Base-by-base conservation (phyloP, 768 basidiomycete genomes). In the Mycena vulgaris region DNA sequence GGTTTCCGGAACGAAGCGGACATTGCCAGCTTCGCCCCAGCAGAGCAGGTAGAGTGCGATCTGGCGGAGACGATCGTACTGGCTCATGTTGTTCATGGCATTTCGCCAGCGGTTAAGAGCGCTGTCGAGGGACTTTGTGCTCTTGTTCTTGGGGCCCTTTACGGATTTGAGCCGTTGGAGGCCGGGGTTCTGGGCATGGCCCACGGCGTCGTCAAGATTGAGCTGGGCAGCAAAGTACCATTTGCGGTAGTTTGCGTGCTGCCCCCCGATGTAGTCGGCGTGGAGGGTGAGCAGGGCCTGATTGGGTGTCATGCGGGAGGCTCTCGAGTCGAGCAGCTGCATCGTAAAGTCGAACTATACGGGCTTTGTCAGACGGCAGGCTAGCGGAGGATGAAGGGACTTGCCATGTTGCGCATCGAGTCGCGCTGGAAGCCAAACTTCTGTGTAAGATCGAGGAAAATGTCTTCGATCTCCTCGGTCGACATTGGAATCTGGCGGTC, bases 201-300 rank as follows among this genome's bases (percentile, higher is more conserved):
- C 98, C 68, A 99, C 96, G 31, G 97, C 97, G 77, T 99, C 98
- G 83, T 99, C 98, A 66, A 99, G 93, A 80, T 99, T 97, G 80
- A 99, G 93, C 80, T 99, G 98, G 16, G 97, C 96, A 40, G 98
- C 98, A 80, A 99, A 99, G 80, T 99, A 99, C 98, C 98, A 99
- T 82, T 99, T 98, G 80, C 98, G 94, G 81, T 99, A 99, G 85
- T 99, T 99, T 75, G 98, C 98, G 78, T 99, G 94, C 78, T 96
- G 95, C 52, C 98, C 98, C 65, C 98, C 98, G 69, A 99, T 98
- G 82, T 99, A 99, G 82, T 99, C 97, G 61, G 97, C 97, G 79
- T 99, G 98, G 27, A 99, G 88, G 40, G 98, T 99, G 71, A 98
- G 88, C 52, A 99, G 89, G 3, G 98, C 98, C 77, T 98, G 97